These are phyloP conservation scores for Trichomonascaceae sp. DNA, from an alignment of 1,139 yeast genomes.

Conservation along the genomic window DNA sequence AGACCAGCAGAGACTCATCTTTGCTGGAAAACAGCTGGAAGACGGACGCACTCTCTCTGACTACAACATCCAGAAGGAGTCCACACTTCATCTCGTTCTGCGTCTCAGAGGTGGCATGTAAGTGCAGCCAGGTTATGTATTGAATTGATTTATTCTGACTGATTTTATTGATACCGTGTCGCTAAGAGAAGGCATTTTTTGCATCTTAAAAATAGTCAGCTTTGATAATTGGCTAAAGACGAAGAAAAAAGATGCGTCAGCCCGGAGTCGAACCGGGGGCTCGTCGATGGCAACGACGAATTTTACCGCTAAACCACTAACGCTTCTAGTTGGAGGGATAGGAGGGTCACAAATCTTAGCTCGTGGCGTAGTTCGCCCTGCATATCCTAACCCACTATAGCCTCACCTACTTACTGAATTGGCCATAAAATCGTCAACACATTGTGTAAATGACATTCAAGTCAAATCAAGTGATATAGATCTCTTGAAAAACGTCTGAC, in stretches of 20 bases:
- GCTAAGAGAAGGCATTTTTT: too few relatives aligned
- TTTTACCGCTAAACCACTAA: slow-evolving; percentile 39
- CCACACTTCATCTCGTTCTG: slow-evolving; percentile 68
- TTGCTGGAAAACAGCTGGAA: slow-evolving; percentile 80
- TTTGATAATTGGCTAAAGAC: neutral
- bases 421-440: too few relatives aligned
- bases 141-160: slow-evolving; percentile 29
- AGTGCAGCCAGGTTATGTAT: too few relatives aligned
- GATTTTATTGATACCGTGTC: too few relatives aligned
- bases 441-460: too few relatives aligned
- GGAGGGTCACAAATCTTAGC: too few relatives aligned
- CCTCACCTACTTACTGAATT: too few relatives aligned
- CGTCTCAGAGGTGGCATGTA: slow-evolving; percentile 83
- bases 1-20: slow-evolving; percentile 76
- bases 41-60: slow-evolving; percentile 78
- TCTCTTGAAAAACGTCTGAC: too few relatives aligned
- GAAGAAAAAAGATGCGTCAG: slow-evolving; percentile 28
- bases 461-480: too few relatives aligned
- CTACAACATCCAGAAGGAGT: slow-evolving; percentile 82
- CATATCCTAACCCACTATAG: too few relatives aligned
- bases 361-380: too few relatives aligned
- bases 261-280: slow-evolving; percentile 49
- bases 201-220: neutral
- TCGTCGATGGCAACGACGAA: slow-evolving; percentile 41
- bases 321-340: too few relatives aligned